Evolutionary conservation across 2,329 filamentous ascomycete genomes (phyloP), one percentile per base, ranked within the genome.

Genomic region (Phialophora macrospora): DNA sequence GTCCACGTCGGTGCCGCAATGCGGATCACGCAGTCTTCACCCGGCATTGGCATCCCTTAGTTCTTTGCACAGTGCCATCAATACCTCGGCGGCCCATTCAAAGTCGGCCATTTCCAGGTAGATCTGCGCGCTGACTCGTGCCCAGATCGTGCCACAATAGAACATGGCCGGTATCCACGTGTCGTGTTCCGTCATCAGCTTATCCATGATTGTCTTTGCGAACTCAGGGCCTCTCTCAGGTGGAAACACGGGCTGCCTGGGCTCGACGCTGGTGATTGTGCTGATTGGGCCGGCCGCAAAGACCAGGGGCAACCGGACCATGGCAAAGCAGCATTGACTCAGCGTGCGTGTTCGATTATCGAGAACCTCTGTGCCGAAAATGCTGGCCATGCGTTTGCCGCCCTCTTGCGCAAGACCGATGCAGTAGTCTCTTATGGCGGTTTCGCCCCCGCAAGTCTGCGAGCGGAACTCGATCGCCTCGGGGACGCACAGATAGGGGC

Each of bases 71-170:
- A 41, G 7, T 14, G 34, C 34, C n/a, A n/a, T 17, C 52, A 55
- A 55, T 12, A 34, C n/a, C 26, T 34, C 26, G 20, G 52, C 52
- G 22, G 28, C 17, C 17, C 24, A 20, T 20, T 60, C 85, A 73
- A 94, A 96, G 76, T 97, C 92, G 9, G 82, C 81, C 68, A 88
- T 74, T 22, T 91, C 91, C 14, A 97, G 77, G 75, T 94, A 97
- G 0, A 95, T 84, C 81, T 96, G 92, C 12, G 86, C 91, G 74
- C 90, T 92, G 54, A 96, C 73, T 55, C 93, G 81, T 0, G 84
- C 81, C 90, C 90, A 97, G 75, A 88, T 85, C 55, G 81, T 81
- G 0, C 83, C 83, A 0, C 77, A 81, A 69, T 92, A 87, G 5
- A 82, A 76, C 62, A 87, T 86, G 92, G 71, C 28, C 12, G 52